These are phyloP conservation scores for Phytophthora idaei DNA, from an alignment of 352 stramenopile species.

Conservation along the genomic window DNA sequence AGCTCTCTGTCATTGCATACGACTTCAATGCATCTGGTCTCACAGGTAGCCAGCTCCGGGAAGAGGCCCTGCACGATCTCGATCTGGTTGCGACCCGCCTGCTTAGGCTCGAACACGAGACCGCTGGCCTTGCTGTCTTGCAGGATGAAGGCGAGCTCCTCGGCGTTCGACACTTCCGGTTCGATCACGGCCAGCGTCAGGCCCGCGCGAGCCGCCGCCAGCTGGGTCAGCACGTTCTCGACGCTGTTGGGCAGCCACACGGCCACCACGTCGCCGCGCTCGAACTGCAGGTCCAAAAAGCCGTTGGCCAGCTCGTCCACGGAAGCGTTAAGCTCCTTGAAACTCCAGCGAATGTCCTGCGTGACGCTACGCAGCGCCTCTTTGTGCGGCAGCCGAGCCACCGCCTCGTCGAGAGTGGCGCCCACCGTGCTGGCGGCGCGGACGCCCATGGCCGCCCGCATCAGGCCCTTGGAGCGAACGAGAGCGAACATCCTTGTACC, in stretches of 20 bases:
- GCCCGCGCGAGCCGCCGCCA: conserved; percentile 83
- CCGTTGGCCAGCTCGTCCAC: conserved; percentile 84
- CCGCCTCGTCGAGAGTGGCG: conserved; percentile 72
- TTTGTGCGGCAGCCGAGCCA: conserved; percentile 83
- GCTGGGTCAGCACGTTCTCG: conserved; percentile 84
- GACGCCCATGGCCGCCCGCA: conserved; percentile 38
- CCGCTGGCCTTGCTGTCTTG: conserved; percentile 81
- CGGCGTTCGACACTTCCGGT: conserved; percentile 65
- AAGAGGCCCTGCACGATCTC: conserved; percentile 74
- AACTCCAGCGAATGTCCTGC: conserved; percentile 87
- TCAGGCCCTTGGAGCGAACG: conserved; percentile 62
- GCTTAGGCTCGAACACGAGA: conserved; percentile 87
- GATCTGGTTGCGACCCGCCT: conserved; percentile 75
- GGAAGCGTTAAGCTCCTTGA: conserved; percentile 76
- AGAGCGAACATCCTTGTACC: conserved; percentile 60
- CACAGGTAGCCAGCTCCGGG: conserved; percentile 79
- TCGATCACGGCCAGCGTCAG: conserved; percentile 86
- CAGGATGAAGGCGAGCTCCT: conserved; percentile 85
- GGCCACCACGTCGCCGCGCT: conserved; percentile 71
- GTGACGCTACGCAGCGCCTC: conserved; percentile 84
- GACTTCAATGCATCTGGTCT: conserved; percentile 10
- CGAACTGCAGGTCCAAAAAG: conserved; percentile 77
- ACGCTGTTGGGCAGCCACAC: conserved; percentile 87
- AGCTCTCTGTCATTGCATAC: background rate
- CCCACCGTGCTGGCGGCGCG: conserved; percentile 73